A percentile compares a stretch with the other conserved stretches of the same genome.
Conservation (phyloP, 2,329 filamentous ascomycete genomes). For the Colletotrichum sp. region DNA sequence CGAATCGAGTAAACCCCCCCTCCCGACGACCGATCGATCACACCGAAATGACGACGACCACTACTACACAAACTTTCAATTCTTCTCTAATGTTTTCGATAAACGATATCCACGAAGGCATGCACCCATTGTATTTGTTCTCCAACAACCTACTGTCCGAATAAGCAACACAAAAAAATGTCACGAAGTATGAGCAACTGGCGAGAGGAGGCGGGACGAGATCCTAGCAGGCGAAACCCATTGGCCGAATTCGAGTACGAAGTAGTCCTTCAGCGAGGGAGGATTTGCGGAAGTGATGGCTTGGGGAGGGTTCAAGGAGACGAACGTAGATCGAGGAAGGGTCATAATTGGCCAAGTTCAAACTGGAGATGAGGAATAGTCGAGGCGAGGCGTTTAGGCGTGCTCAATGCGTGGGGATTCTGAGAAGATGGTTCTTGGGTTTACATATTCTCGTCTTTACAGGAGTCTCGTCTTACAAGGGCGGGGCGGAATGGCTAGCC, state of each 20-base stretch:
- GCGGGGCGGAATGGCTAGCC: too few species aligned
- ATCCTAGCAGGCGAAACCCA: too few species aligned
- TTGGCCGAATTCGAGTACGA: too few species aligned
- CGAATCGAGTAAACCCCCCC: slow-evolving; percentile 46
- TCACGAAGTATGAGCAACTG: neutral
- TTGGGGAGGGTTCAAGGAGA: accelerated
- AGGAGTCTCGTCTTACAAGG: neutral
- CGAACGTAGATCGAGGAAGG: neutral
- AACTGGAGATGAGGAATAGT: neutral
- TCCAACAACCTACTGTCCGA: neutral
- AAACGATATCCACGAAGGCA: slow-evolving; percentile 15
- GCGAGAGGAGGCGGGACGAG: too few species aligned
- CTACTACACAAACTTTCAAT: neutral
- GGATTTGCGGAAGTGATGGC: neutral
- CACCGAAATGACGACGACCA: neutral
- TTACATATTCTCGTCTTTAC: neutral
- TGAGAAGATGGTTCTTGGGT: neutral
- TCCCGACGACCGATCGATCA: neutral
- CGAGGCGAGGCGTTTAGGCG: slow-evolving; percentile 14
- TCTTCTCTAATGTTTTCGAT: neutral
- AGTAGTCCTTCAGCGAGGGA: too few species aligned
- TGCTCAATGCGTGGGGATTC: neutral
- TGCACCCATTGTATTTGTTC: neutral
- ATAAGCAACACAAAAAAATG: neutral
- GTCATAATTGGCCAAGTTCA: neutral